Evolutionary conservation across 208 protist genomes (phyloP).

Genomic region (Wallacemonas sp.): DNA sequence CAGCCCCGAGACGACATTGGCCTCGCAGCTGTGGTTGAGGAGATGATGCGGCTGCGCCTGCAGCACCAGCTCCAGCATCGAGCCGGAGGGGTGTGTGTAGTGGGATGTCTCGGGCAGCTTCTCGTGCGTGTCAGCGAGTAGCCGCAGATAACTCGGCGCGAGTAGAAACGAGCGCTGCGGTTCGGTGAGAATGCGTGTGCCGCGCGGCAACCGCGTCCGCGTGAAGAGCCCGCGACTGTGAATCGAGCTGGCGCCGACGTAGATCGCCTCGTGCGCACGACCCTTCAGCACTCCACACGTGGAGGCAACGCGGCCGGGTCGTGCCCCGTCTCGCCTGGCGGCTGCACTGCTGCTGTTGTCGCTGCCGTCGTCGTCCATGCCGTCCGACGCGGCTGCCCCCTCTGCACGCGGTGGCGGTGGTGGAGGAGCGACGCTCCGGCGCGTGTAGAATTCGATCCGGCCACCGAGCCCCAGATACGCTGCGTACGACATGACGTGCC

Average conservation of each 20-base stretch:
- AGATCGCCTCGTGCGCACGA: constrained; percentile 37
- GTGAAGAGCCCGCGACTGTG: constrained; percentile 74
- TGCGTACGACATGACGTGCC: constrained; percentile 36
- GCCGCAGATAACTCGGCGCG: constrained; percentile 32
- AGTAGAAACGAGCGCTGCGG: constrained; percentile 53
- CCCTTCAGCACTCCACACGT: constrained; percentile 19
- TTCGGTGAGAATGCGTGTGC: constrained; percentile 58
- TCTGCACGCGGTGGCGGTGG: constrained; percentile 1
- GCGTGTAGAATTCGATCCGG: constrained; percentile 37
- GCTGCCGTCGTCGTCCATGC: no score
- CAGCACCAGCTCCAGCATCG: constrained; percentile 56
- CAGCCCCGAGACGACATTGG: constrained; percentile 65
- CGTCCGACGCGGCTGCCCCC: no score
- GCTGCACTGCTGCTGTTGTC: no score
- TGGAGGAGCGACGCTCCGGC: constrained; percentile 29
- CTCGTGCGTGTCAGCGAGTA: constrained; percentile 63
- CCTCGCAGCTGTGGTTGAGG: constrained; percentile 74
- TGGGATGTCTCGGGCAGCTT: constrained; percentile 70
- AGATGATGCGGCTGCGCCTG: constrained; percentile 68
- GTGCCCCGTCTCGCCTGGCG: neutral
- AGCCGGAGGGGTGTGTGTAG: constrained; percentile 70
- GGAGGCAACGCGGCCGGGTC: neutral
- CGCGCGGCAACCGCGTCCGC: constrained; percentile 20
- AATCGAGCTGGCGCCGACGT: constrained; percentile 61
- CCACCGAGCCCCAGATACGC: constrained; percentile 44